Conservation (phyloP, 306 rosid genomes). For the Fragaria ananassa region DNA sequence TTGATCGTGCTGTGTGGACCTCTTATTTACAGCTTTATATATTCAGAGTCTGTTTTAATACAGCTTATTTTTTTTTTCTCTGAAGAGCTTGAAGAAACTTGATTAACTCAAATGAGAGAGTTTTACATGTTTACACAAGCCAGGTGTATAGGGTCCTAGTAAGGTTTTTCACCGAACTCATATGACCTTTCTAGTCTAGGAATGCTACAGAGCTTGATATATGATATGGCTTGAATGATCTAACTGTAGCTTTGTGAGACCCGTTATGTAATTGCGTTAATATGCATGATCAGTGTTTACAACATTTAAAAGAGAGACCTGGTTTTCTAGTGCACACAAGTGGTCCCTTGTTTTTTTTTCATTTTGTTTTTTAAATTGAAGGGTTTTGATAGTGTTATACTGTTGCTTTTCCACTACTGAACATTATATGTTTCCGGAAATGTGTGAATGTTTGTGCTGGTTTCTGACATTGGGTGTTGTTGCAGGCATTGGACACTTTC, state of each 20-base stretch:
- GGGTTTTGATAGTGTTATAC: neutral
- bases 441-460: neutral
- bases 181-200: neutral
- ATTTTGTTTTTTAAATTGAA: neutral
- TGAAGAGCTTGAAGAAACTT: neutral
- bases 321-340: neutral
- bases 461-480: slow-evolving; percentile 1
- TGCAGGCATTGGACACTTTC: slow-evolving; percentile 85
- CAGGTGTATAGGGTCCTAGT: too few species aligned
- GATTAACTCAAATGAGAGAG: neutral
- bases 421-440: neutral
- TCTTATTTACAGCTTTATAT: neutral
- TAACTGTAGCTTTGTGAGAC: neutral
- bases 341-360: neutral
- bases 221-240: neutral
- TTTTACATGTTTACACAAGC: neutral
- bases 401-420: neutral
- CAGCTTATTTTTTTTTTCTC: neutral
- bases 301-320: neutral
- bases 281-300: neutral
- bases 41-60: neutral
- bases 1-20: neutral
- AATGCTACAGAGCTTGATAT: neutral
- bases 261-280: neutral
- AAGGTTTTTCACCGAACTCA: neutral